phyloP scores from a whole-genome alignment of 306 rosid species.

The Cucurbita argyrosperma region DNA sequence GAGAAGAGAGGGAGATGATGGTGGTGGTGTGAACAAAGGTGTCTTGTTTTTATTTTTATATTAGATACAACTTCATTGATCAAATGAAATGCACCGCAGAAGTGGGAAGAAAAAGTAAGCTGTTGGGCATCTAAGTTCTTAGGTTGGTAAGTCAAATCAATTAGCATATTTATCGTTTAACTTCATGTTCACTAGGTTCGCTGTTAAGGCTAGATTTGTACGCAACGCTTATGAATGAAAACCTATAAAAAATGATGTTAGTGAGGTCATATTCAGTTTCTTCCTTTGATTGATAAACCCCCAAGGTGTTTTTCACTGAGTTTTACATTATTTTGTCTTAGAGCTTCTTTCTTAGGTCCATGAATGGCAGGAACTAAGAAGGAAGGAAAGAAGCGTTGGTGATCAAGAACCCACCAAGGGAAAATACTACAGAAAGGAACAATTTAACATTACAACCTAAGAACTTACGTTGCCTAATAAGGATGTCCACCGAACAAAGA shows the following conservation, averaged over 20 bases:
- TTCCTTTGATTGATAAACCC: neutral
- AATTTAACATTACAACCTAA: neutral
- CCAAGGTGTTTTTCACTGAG: neutral
- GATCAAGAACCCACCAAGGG: neutral
- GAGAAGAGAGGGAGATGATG: neutral
- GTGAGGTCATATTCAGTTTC: neutral
- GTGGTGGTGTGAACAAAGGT: neutral
- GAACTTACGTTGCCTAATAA: neutral
- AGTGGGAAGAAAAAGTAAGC: neutral
- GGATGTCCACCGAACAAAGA: neutral
- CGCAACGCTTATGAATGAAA: neutral
- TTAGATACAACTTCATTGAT: neutral
- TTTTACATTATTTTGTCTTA: neutral
- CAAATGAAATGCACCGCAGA: neutral
- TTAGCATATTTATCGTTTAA: neutral
- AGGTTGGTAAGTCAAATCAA: neutral
- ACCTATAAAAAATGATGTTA: neutral
- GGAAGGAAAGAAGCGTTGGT: neutral
- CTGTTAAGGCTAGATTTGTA: neutral
- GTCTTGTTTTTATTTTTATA: neutral
- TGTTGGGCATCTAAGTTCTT: too few species aligned
- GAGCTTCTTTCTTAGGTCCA: neutral
- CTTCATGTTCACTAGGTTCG: neutral
- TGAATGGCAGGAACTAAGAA: neutral
- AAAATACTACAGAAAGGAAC: neutral